phyloP scores from a whole-genome alignment of 805 yeast genomes.

The Candida patagonica region DNA sequence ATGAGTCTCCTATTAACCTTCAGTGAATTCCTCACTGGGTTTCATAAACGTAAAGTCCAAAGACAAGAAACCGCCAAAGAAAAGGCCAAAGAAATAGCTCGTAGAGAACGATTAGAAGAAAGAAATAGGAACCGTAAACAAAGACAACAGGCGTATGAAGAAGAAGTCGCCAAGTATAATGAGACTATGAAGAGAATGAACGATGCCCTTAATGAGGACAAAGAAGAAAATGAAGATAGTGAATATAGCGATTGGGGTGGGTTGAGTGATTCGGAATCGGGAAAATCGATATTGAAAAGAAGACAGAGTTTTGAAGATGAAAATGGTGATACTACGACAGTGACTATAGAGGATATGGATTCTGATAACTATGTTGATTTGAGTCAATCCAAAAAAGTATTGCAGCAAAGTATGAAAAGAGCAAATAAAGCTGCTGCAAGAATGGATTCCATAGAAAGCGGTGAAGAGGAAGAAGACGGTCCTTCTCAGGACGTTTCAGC shows the following conservation, averaged over 20 bases:
- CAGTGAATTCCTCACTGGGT: conserved; percentile 80
- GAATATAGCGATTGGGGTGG: conserved; percentile 35
- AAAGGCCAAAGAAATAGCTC: conserved; percentile 65
- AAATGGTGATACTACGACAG: conserved; percentile 34
- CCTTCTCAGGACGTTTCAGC: too few relatives aligned
- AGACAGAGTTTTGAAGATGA: conserved; percentile 34
- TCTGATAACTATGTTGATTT: conserved; percentile 51
- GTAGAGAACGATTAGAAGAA: conserved; percentile 64
- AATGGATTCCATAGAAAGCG: conserved; percentile 28
- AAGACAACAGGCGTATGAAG: conserved; percentile 53
- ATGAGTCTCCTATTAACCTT: neutral
- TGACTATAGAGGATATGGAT: conserved; percentile 48
- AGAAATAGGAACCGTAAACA: conserved; percentile 65
- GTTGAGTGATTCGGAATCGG: conserved; percentile 27
- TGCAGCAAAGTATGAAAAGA: conserved; percentile 63
- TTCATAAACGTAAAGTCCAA: conserved; percentile 85
- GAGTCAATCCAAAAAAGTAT: conserved; percentile 53
- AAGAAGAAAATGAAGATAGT: conserved; percentile 24
- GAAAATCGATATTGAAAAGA: conserved; percentile 37
- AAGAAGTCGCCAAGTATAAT: conserved; percentile 51
- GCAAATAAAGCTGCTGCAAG: conserved; percentile 80
- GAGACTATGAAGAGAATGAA: conserved; percentile 34
- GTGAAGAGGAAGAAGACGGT: too few relatives aligned
- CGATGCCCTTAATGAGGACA: conserved; percentile 21
- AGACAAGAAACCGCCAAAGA: conserved; percentile 81